Conservation (phyloP, 2,329 filamentous ascomycete species). For the Endocalyx cinctus region DNA sequence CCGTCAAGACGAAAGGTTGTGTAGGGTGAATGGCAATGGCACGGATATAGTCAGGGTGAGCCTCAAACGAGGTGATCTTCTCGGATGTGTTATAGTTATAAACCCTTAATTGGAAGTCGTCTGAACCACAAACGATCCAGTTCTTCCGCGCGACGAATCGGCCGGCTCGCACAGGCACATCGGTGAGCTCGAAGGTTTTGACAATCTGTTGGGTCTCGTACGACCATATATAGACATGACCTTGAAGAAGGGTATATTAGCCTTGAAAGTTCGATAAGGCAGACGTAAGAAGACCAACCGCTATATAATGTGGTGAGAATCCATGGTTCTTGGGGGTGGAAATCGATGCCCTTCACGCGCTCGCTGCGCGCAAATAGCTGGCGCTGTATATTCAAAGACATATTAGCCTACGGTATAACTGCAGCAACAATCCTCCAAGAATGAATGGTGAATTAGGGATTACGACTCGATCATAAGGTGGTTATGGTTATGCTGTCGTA, state of each 20-base stretch:
- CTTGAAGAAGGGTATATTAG: conserved; percentile 36
- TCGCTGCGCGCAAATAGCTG: conserved; percentile 86
- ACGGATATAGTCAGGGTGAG: conserved; percentile 96
- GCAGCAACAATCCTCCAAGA: too few relatives aligned
- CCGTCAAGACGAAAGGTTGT: conserved; percentile 91
- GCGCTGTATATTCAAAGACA: conserved; percentile 49
- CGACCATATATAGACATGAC: conserved; percentile 99
- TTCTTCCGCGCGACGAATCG: conserved; percentile 98
- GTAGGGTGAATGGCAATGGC: conserved; percentile 94
- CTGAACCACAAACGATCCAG: conserved; percentile 94
- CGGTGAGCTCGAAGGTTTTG: conserved; percentile 98
- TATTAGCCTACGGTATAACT: conserved; percentile 30
- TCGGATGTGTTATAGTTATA: conserved; percentile 99
- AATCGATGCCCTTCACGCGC: conserved; percentile 94
- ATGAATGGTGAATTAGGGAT: too few relatives aligned
- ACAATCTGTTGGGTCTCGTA: conserved; percentile 95
- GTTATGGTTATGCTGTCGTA: too few relatives aligned
- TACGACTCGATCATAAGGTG: too few relatives aligned
- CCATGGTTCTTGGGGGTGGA: conserved; percentile 96
- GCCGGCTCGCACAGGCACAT: conserved; percentile 94
- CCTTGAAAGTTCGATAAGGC: conserved; percentile 6
- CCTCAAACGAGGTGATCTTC: conserved; percentile 96
- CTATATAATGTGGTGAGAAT: conserved; percentile 94
- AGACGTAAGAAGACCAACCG: conserved; percentile 49
- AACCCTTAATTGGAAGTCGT: conserved; percentile 83